These are phyloP conservation scores for Suhomyces kunorum DNA, from an alignment of 1,139 yeast species.

Conservation along the genomic window DNA sequence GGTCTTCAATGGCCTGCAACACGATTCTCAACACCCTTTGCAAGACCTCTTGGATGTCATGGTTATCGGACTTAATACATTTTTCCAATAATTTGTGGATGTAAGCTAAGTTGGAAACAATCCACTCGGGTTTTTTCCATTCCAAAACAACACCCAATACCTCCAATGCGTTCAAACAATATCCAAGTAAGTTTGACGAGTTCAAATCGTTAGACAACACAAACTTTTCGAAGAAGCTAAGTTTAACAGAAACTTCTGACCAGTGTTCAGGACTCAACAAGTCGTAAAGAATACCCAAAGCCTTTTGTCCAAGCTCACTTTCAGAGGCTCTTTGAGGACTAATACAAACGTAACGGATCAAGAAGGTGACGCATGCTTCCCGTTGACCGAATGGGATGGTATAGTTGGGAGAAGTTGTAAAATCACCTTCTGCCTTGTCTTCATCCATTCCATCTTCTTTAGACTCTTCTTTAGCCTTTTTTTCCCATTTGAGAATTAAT, in stretches of 20 bases:
- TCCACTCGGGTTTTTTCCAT: constrained; percentile 77
- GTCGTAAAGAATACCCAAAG: constrained; percentile 72
- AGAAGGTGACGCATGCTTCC: constrained; percentile 89
- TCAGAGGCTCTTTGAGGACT: constrained; percentile 86
- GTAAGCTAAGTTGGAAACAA: constrained; percentile 63
- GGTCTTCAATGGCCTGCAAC: constrained; percentile 58
- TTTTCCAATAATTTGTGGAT: constrained; percentile 78
- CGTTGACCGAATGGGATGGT: constrained; percentile 76
- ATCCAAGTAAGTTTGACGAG: constrained; percentile 61
- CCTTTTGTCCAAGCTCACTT: constrained; percentile 77
- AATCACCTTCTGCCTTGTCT: constrained; percentile 25
- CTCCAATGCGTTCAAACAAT: constrained; percentile 87
- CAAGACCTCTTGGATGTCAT: constrained; percentile 77
- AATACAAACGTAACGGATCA: constrained; percentile 85
- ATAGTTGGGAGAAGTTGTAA: constrained; percentile 48
- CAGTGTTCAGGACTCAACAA: constrained; percentile 73
- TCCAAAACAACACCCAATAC: constrained; percentile 84
- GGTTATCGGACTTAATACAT: constrained; percentile 79
- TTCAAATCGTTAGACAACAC: constrained; percentile 75
- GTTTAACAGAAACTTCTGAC: constrained; percentile 84
- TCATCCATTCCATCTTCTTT: constrained; percentile 19
- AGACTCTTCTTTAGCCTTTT: constrained; percentile 37
- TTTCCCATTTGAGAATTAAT: constrained; percentile 83
- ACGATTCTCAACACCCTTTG: constrained; percentile 73
- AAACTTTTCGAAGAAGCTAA: constrained; percentile 84